Evolutionary conservation across 441 rosid genomes (phyloP), one percentile per base, ranked within the genome.

Genomic region (Erysimum cheiri): DNA sequence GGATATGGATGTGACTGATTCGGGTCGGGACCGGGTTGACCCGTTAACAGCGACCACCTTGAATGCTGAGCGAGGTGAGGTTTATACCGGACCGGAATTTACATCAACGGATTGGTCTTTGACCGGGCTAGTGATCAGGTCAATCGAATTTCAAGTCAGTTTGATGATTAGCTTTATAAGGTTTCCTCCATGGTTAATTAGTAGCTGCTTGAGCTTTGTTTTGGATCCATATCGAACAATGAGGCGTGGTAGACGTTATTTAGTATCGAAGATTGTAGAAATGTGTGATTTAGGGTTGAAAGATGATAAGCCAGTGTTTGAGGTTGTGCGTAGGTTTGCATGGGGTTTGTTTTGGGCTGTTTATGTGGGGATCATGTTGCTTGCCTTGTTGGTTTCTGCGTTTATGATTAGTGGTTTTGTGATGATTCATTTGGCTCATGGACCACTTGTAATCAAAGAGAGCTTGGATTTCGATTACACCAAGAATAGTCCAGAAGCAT

Each of bases 381-480:
- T 80, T 52, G 88, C 85, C 22, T 79, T 91, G 35, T 69, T 93
- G 67, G 67, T 85, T 59, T 55, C 67, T 40, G 81, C 95, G 8
- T 49, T 84, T 74, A 48, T 85, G 67, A 32, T 80, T 60, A 75
- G 86, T 71, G 89, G 93, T 28, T 40, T 86, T 72, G 32, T 86
- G 35, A 78, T 88, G 77, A 82, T 81, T 71, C 73, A 64, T 73
- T 60, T 91, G 71, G 89, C 88, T 46, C 84, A 82, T 75, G 76
- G 84, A 75, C 98, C 97, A 0, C 52, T 86, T 36, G 80, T 81
- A 32, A 73, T 85, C 10, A 85, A 68, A 78, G 84, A 87, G 39
- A 73, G 33, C 0, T 77, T 93, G 88, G 78, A 80, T 78, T 88
- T 93, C 62, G 97, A 94, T 76, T 94, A 85, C 43, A 83, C 93